phyloP scores from a whole-genome alignment of 2,329 filamentous ascomycete genomes.

The Ophiostoma quercus region DNA sequence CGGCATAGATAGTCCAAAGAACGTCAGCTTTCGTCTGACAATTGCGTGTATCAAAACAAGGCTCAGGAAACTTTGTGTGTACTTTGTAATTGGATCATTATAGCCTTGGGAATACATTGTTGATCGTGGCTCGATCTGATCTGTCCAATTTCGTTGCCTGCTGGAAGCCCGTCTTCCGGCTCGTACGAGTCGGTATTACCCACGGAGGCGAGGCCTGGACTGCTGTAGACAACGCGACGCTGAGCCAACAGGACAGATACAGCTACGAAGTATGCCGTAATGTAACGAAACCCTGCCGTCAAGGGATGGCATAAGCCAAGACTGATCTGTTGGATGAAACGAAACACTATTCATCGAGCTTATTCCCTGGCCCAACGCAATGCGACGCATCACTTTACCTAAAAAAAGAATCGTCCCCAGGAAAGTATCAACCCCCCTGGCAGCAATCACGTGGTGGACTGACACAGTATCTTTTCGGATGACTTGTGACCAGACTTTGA shows the following conservation, averaged over 20 bases:
- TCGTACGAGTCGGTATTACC: slow-evolving; percentile 14
- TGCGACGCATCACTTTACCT: slow-evolving; percentile 27
- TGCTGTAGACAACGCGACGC: neutral
- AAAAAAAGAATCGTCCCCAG: neutral
- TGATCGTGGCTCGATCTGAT: neutral
- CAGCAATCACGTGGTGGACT: slow-evolving; percentile 8
- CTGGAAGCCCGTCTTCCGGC: slow-evolving; percentile 5
- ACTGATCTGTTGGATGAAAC: slow-evolving; percentile 3
- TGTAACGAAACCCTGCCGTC: neutral
- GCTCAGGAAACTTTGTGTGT: neutral
- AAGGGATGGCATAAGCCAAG: slow-evolving; percentile 3
- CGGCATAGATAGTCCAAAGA: neutral
- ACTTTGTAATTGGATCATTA: neutral
- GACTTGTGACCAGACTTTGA: neutral
- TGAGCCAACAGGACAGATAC: neutral
- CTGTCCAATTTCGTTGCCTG: neutral
- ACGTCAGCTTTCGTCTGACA: neutral
- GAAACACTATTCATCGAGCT: neutral
- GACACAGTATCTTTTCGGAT: neutral
- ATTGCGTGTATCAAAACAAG: neutral
- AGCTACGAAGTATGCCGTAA: neutral
- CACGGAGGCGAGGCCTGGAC: neutral
- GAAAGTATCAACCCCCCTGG: slow-evolving; percentile 12
- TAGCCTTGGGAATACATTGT: neutral
- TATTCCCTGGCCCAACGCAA: neutral